Percentiles rank a stretch among this genome's conserved stretches.
phyloP scores from a whole-genome alignment of 306 rosid species.

The Sindora glabra region DNA sequence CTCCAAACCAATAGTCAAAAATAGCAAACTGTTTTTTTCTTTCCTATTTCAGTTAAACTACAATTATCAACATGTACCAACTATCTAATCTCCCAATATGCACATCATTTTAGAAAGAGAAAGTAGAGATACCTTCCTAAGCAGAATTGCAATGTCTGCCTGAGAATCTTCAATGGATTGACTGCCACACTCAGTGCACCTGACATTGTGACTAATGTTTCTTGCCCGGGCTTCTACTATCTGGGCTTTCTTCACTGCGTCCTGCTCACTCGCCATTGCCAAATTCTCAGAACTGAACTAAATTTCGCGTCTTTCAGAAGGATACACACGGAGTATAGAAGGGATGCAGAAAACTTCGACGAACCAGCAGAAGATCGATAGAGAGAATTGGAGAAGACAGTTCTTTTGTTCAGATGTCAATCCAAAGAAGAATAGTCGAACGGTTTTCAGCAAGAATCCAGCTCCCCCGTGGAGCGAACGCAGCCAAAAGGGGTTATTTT shows the following conservation, averaged over 20 bases:
- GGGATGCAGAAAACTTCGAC: too few species aligned
- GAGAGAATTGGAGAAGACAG: too few species aligned
- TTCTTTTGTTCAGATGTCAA: too few species aligned
- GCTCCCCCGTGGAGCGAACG: too few species aligned
- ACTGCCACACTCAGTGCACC: slow-evolving; percentile 95
- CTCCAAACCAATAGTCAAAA: slow-evolving; percentile 5
- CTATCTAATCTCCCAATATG: background rate
- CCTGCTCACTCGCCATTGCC: slow-evolving; percentile 61
- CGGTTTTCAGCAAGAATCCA: too few species aligned
- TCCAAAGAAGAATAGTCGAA: too few species aligned
- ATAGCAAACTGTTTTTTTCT: background rate
- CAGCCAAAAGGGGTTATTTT: too few species aligned
- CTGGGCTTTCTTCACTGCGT: slow-evolving; percentile 44
- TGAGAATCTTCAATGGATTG: slow-evolving; percentile 98
- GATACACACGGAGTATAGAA: too few species aligned
- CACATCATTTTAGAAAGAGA: background rate
- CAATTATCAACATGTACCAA: too few species aligned
- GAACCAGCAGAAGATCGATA: too few species aligned
- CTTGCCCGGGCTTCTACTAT: slow-evolving; percentile 75
- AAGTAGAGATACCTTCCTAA: slow-evolving; percentile 53
- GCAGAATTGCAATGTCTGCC: slow-evolving; percentile 94
- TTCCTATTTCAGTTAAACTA: background rate
- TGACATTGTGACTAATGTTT: slow-evolving; percentile 87
- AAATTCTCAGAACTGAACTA: too few species aligned
- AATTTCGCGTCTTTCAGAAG: too few species aligned